phyloP scores from a whole-genome alignment of 306 rosid species.

The Malus orientalis region DNA sequence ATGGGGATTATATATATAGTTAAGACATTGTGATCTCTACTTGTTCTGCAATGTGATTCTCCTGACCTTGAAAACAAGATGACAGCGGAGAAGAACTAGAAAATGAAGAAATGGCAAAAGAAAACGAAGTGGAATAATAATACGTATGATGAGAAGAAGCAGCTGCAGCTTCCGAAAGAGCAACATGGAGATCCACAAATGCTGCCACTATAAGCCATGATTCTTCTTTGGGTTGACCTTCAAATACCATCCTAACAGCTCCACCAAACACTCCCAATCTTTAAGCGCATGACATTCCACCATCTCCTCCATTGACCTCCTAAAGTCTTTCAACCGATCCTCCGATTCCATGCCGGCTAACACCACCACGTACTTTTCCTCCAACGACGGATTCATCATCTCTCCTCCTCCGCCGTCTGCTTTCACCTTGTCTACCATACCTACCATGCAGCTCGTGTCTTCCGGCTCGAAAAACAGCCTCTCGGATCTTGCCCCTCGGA shows the following conservation, averaged over 20 bases:
- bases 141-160: neutral
- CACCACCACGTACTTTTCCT: constrained; percentile 44
- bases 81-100: constrained; percentile 4
- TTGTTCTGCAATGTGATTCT: neutral
- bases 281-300: constrained; percentile 59
- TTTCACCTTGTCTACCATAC: constrained; percentile 38
- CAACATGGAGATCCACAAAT: constrained; percentile 59
- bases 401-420: neutral
- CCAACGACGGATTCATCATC: constrained; percentile 14
- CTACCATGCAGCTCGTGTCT: constrained; percentile 48
- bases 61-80: neutral
- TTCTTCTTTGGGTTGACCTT: constrained; percentile 52
- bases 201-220: constrained; percentile 67
- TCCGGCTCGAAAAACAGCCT: constrained; percentile 72
- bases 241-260: constrained; percentile 60
- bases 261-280: constrained; percentile 73
- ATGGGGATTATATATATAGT: too few species aligned
- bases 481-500: constrained; percentile 22
- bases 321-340: constrained; percentile 61
- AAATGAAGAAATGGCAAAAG: constrained; percentile 44
- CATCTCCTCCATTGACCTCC: constrained; percentile 85
- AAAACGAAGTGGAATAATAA: constrained; percentile 26
- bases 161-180: constrained; percentile 4
- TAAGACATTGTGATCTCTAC: neutral
- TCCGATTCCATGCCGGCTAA: constrained; percentile 54